Evolutionary conservation across 2,329 filamentous ascomycete genomes (phyloP).

Genomic region (Colletotrichum euphorbiae): DNA sequence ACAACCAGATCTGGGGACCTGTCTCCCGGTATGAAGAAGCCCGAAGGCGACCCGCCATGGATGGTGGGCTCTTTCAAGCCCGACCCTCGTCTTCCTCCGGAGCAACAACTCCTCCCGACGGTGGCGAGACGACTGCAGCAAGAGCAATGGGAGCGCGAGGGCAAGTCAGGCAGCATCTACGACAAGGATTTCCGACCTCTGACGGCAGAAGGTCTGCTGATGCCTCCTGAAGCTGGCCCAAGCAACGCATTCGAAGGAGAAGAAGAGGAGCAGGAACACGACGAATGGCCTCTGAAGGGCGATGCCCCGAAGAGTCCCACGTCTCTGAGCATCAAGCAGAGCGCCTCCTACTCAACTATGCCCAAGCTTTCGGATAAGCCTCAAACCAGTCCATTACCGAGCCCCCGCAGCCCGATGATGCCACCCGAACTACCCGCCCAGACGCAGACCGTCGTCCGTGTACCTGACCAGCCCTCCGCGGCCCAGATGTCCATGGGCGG

Average conservation of each 20-base stretch:
- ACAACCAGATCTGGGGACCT: conserved; percentile 71
- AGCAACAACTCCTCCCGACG: conserved; percentile 94
- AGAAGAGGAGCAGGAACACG: conserved; percentile 48
- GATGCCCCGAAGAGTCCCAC: conserved; percentile 61
- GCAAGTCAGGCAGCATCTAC: conserved; percentile 85
- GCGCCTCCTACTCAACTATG: conserved; percentile 72
- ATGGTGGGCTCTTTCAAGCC: conserved; percentile 94
- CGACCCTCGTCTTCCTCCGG: conserved; percentile 91
- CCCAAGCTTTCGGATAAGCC: conserved; percentile 66
- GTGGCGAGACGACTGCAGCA: conserved; percentile 92
- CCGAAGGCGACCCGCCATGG: conserved; percentile 97
- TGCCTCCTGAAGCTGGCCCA: conserved; percentile 54
- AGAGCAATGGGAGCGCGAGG: conserved; percentile 94
- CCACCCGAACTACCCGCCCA: conserved; percentile 49
- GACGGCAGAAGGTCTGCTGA: conserved; percentile 71
- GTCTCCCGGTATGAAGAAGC: conserved; percentile 67
- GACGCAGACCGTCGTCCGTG: conserved; percentile 42
- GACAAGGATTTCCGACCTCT: conserved; percentile 89
- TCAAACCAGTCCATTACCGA: conserved; percentile 54
- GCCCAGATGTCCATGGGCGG: conserved; percentile 37
- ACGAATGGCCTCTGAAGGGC: conserved; percentile 71
- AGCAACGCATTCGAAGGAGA: conserved; percentile 38
- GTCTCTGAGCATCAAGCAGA: conserved; percentile 48
- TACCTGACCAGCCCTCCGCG: conserved; percentile 34
- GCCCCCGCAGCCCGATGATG: conserved; percentile 52